Percentiles rank a stretch among this genome's conserved stretches.
These are phyloP conservation scores for Aspergillus ustus DNA, from an alignment of 2,329 filamentous ascomycete species.

Conservation along the genomic window DNA sequence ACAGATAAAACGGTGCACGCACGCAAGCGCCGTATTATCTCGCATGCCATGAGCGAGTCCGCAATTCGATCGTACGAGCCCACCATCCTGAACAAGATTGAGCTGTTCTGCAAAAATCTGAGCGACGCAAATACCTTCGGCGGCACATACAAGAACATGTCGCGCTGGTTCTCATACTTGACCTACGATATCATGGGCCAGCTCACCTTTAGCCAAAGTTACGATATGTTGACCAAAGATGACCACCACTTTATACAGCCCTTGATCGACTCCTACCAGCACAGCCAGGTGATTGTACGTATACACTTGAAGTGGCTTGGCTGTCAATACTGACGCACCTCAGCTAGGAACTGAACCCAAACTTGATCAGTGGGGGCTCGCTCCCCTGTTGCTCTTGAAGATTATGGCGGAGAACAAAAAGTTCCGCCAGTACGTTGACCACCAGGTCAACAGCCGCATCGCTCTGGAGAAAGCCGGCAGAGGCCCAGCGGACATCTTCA, in stretches of 20 bases:
- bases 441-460: neutral
- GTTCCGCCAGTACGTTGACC: neutral
- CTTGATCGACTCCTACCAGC: neutral
- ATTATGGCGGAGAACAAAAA: neutral
- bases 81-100: neutral
- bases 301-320: too few relatives aligned
- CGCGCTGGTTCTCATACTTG: neutral
- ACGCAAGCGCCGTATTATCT: neutral
- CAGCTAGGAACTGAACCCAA: neutral
- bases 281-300: neutral
- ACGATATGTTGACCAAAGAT: neutral
- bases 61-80: neutral
- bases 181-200: constrained; percentile 2
- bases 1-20: neutral
- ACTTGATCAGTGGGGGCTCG: neutral
- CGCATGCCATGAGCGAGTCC: neutral
- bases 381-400: neutral
- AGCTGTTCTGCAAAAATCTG: too few relatives aligned
- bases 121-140: neutral
- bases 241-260: constrained; percentile 1
- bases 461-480: neutral
- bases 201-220: neutral
- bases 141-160: neutral
- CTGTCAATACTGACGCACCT: too few relatives aligned
- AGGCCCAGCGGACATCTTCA: neutral